Evolutionary conservation across 306 rosid genomes (phyloP).

Genomic region (Quercus variabilis): DNA sequence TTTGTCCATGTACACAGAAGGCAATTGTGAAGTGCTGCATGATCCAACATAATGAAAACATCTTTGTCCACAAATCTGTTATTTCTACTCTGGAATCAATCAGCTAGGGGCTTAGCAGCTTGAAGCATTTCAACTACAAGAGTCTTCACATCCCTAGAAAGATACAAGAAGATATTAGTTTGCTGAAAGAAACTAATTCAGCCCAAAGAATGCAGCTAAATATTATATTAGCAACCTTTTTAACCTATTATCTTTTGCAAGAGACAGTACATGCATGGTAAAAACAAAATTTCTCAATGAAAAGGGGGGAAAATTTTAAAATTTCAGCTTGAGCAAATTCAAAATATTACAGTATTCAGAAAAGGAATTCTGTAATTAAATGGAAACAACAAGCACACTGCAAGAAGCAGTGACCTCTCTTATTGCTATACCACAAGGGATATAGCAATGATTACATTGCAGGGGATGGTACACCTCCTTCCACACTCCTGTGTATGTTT

Average conservation of each 20-base stretch:
- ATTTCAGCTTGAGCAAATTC: neutral
- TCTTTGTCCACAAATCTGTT: conserved; percentile 25
- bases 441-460: conserved; percentile 7
- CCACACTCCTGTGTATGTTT: neutral
- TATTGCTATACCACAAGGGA: neutral
- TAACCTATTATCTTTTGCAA: neutral
- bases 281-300: neutral
- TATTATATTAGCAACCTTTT: neutral
- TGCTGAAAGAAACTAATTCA: neutral
- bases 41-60: conserved; percentile 1
- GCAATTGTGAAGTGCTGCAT: conserved; percentile 28
- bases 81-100: conserved; percentile 25
- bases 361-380: neutral
- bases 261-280: neutral
- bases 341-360: neutral
- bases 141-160: conserved; percentile 80
- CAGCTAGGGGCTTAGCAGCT: conserved; percentile 56
- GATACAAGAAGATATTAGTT: conserved; percentile 4
- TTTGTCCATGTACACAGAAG: conserved; percentile 14
- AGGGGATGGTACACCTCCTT: neutral
- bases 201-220: conserved; percentile 8
- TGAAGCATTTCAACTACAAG: conserved; percentile 96
- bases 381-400: neutral
- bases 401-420: conserved; percentile 3
- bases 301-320: neutral